Percentiles rank a stretch among this genome's conserved stretches.
Conservation (phyloP, 495 filamentous ascomycete species). For the Oleoguttula mirabilis region DNA sequence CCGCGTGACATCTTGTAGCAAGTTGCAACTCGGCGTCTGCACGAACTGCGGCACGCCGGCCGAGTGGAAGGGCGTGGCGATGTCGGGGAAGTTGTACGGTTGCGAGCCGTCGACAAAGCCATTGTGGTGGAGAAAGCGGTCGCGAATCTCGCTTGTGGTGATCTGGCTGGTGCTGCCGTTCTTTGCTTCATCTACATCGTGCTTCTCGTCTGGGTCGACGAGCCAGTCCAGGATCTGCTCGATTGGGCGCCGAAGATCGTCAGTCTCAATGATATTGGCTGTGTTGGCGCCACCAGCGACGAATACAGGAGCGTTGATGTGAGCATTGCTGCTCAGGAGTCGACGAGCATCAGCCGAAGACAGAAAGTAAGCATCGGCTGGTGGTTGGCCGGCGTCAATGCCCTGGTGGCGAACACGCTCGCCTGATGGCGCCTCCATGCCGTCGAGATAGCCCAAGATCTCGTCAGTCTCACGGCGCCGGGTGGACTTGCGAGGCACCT, state of each 20-base stretch:
- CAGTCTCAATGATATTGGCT: background rate
- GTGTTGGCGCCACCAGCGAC: background rate
- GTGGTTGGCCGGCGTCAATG: too few relatives aligned
- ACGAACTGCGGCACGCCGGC: background rate
- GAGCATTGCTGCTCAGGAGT: background rate
- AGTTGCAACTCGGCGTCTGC: background rate
- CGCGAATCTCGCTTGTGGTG: background rate
- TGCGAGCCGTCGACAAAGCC: background rate
- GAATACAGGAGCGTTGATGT: background rate
- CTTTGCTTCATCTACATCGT: too few relatives aligned
- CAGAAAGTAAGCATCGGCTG: background rate
- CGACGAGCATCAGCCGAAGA: background rate
- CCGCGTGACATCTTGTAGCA: background rate
- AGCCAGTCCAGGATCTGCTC: background rate
- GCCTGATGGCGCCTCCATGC: too few relatives aligned
- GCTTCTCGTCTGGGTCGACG: background rate
- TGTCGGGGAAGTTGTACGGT: constrained; percentile 1
- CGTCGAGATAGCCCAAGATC: too few relatives aligned
- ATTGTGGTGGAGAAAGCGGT: background rate
- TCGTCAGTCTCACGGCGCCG: too few relatives aligned
- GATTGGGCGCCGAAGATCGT: background rate
- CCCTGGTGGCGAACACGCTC: too few relatives aligned
- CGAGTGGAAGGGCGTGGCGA: background rate
- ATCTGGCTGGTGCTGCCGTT: background rate
- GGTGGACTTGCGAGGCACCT: too few relatives aligned